Percentiles rank a stretch among this genome's conserved stretches.
Evolutionary conservation across 805 yeast genomes (phyloP).

Genomic region (Blastobotrys peoriensis): DNA sequence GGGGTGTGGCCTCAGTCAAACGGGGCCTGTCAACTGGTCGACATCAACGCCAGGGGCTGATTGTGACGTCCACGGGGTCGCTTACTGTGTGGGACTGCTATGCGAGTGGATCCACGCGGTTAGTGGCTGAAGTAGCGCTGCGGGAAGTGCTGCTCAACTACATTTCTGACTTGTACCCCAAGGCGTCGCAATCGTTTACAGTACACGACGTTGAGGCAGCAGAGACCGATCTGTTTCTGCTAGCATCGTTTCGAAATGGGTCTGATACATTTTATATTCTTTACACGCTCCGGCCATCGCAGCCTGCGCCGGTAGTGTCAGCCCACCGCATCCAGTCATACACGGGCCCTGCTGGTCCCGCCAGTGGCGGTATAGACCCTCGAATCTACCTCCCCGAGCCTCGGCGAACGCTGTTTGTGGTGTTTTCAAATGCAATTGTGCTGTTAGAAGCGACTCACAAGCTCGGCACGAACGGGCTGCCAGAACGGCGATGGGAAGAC

Average conservation of each 20-base stretch:
- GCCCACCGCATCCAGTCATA: conserved; percentile 59
- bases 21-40: conserved; percentile 47
- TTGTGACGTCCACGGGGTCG: conserved; percentile 40
- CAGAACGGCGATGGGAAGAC: conserved; percentile 68
- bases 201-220: conserved; percentile 59
- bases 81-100: conserved; percentile 46
- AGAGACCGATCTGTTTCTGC: conserved; percentile 36
- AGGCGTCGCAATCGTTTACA: conserved; percentile 43
- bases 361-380: conserved; percentile 38
- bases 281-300: conserved; percentile 43
- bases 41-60: conserved; percentile 41
- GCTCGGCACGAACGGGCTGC: conserved; percentile 5
- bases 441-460: conserved; percentile 54
- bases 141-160: conserved; percentile 35
- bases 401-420: conserved; percentile 53
- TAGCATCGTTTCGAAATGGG: conserved; percentile 40
- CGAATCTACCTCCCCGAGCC: conserved; percentile 52
- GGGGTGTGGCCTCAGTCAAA: conserved; percentile 52
- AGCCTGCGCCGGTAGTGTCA: conserved; percentile 50
- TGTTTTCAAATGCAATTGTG: conserved; percentile 55
- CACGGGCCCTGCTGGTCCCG: conserved; percentile 22
- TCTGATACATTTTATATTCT: conserved; percentile 40
- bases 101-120: conserved; percentile 38
- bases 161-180: conserved; percentile 45
- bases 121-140: conserved; percentile 34